Conservation (phyloP, 768 basidiomycete genomes). For the Trametes meyenii region DNA sequence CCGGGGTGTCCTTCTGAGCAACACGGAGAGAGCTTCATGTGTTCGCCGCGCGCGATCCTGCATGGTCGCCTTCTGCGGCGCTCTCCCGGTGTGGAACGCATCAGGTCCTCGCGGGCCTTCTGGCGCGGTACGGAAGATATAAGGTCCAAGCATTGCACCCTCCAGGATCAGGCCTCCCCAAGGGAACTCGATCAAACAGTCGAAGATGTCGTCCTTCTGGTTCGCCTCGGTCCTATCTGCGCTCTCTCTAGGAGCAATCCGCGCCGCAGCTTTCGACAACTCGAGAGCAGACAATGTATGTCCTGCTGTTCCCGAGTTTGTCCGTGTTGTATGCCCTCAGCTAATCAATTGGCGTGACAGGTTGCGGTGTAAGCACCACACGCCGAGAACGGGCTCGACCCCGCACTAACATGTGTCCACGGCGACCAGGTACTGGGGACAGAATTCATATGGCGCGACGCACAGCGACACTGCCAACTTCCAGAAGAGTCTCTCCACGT, state of each 20-base stretch:
- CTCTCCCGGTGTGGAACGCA: slow-evolving; percentile 1
- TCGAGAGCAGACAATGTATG: slow-evolving; percentile 26
- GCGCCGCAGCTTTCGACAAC: slow-evolving; percentile 21
- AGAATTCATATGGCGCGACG: slow-evolving; percentile 61
- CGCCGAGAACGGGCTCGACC: background rate
- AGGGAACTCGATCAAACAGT: background rate
- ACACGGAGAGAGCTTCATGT: slow-evolving; percentile 2
- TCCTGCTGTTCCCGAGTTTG: background rate
- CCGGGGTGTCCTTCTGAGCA: background rate
- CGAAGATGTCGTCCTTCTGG: slow-evolving; percentile 20
- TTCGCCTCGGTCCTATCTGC: slow-evolving; percentile 14
- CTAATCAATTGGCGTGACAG: slow-evolving; percentile 19
- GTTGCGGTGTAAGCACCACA: slow-evolving; percentile 31
- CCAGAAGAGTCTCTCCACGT: slow-evolving; percentile 52
- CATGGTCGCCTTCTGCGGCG: slow-evolving; percentile 6
- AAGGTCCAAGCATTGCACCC: background rate
- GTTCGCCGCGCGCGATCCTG: slow-evolving; percentile 18
- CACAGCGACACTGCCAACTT: slow-evolving; percentile 46
- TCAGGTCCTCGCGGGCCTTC: slow-evolving; percentile 9
- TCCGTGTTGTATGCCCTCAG: background rate
- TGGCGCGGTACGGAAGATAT: slow-evolving; percentile 8
- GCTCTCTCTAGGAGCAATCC: slow-evolving; percentile 15
- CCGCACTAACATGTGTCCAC: background rate
- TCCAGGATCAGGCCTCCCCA: slow-evolving; percentile 6
- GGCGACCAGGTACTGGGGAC: slow-evolving; percentile 53